Evolutionary conservation across 2,329 filamentous ascomycete genomes (phyloP).

Genomic region (Penicillium sumatraense): DNA sequence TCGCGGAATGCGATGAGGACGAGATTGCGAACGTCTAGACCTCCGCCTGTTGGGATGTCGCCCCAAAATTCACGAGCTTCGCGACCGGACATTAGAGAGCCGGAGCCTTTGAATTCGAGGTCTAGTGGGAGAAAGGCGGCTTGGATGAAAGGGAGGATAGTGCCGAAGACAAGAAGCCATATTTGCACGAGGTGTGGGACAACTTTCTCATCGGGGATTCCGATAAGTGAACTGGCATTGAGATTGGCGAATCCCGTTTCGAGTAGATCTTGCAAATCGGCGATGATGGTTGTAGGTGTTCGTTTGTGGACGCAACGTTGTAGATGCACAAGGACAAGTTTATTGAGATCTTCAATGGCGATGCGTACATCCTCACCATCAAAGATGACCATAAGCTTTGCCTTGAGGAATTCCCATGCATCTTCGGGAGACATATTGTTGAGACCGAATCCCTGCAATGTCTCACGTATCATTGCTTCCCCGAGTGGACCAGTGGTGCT

Average conservation of each 20-base stretch:
- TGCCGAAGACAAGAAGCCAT: constrained; percentile 92
- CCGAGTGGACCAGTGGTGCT: constrained; percentile 35
- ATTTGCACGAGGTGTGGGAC: constrained; percentile 89
- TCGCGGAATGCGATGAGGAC: constrained; percentile 89
- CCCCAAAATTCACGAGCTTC: constrained; percentile 93
- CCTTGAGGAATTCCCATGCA: constrained; percentile 69
- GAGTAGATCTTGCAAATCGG: constrained; percentile 65
- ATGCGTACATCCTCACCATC: constrained; percentile 68
- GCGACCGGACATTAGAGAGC: constrained; percentile 74
- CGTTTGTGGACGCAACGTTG: constrained; percentile 66
- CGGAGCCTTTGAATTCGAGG: constrained; percentile 86
- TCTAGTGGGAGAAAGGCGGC: constrained; percentile 93
- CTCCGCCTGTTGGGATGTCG: constrained; percentile 55
- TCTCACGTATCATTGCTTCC: constrained; percentile 46
- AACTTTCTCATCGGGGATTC: constrained; percentile 82
- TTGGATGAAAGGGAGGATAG: constrained; percentile 89
- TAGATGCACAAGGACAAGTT: constrained; percentile 65
- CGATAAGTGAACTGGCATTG: constrained; percentile 74
- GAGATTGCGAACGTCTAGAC: constrained; percentile 85
- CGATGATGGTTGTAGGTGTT: constrained; percentile 63
- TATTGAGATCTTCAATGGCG: constrained; percentile 69
- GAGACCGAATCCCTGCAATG: constrained; percentile 61
- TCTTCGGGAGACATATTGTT: constrained; percentile 71
- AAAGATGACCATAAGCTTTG: constrained; percentile 65
- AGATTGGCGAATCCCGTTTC: constrained; percentile 80